Base-by-base conservation (phyloP, 139 green algal species). In the Klebsormidium nitens region DNA sequence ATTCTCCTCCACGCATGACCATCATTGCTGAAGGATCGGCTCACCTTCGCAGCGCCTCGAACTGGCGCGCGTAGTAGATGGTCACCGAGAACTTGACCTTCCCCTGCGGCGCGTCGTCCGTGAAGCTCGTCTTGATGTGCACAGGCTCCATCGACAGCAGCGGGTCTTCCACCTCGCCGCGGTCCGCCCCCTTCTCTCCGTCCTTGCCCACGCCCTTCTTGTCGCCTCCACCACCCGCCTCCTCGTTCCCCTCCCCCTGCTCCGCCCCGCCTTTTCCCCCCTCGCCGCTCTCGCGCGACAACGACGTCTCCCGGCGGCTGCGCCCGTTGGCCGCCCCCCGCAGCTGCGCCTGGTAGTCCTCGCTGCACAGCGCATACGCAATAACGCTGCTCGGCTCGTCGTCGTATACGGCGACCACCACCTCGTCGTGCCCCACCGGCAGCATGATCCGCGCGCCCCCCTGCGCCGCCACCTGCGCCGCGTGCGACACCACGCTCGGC, bases 381-480 rank as follows among this genome's bases (percentile, higher is more conserved):
- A 82, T 81, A 11, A 82, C 59, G 4, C 29, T 62, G 14, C 72
- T 82, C 11, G 75, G 75, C 62, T 82, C 75, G 52, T 82, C 75
- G 31, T 82, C 66, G 23, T 67, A 59, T 5, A 71, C 34, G n/a
- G 56, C 65, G 4, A 74, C 52, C 6, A 74, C 65, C 5, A 36
- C 57, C 17, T 74, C 65, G 19, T 73, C 56, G 5, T n/a, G n/a
- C n/a, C n/a, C n/a, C n/a, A n/a, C n/a, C n/a, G n/a, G n/a, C n/a
- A n/a, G n/a, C n/a, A n/a, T n/a, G n/a, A n/a, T n/a, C n/a, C n/a
- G n/a, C n/a, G n/a, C n/a, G n/a, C n/a, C n/a, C n/a, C n/a, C n/a
- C n/a, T n/a, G n/a, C n/a, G n/a, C n/a, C n/a, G n/a, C n/a, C n/a
- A n/a, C n/a, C n/a, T n/a, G n/a, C n/a, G n/a, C n/a, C n/a, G n/a